A percentile compares a stretch with the other conserved stretches of the same genome.
phyloP scores from a whole-genome alignment of 2,329 filamentous ascomycete species.

The Penicillium sp. region DNA sequence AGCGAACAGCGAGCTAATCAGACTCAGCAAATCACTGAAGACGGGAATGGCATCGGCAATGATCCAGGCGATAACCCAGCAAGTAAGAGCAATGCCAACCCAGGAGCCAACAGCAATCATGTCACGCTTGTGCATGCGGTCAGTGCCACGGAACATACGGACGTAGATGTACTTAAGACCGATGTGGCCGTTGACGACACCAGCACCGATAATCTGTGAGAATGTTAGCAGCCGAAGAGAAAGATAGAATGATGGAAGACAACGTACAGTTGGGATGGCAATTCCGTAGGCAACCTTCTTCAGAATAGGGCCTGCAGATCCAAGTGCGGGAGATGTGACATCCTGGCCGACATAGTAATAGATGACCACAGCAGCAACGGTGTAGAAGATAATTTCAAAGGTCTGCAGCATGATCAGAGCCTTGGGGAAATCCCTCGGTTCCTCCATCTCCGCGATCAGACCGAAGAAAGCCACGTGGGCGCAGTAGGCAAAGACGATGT shows the following conservation, averaged over 20 bases:
- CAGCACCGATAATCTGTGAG: constrained; percentile 60
- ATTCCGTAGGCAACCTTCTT: constrained; percentile 66
- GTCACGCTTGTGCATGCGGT: constrained; percentile 52
- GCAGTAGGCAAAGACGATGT: constrained; percentile 70
- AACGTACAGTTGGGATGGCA: constrained; percentile 58
- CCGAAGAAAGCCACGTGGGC: constrained; percentile 68
- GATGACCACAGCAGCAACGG: constrained; percentile 65
- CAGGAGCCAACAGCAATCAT: constrained; percentile 55
- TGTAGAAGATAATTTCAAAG: constrained; percentile 60
- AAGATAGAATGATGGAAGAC: too few relatives aligned
- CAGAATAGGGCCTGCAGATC: constrained; percentile 56
- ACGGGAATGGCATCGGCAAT: constrained; percentile 68
- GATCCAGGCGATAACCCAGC: constrained; percentile 63
- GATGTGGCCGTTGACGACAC: constrained; percentile 67
- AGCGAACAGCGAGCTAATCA: constrained; percentile 46
- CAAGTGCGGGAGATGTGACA: constrained; percentile 64
- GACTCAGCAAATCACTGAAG: constrained; percentile 63
- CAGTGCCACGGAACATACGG: constrained; percentile 59
- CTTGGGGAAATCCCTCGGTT: constrained; percentile 60
- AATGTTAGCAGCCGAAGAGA: not conserved
- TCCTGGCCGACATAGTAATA: constrained; percentile 64
- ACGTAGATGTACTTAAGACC: constrained; percentile 65
- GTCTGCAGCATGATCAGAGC: constrained; percentile 61
- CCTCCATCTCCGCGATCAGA: constrained; percentile 63
- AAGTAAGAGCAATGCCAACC: constrained; percentile 53